Base-by-base conservation (phyloP, 2,329 filamentous ascomycete species). In the Calcarisporium arbuscula region DNA sequence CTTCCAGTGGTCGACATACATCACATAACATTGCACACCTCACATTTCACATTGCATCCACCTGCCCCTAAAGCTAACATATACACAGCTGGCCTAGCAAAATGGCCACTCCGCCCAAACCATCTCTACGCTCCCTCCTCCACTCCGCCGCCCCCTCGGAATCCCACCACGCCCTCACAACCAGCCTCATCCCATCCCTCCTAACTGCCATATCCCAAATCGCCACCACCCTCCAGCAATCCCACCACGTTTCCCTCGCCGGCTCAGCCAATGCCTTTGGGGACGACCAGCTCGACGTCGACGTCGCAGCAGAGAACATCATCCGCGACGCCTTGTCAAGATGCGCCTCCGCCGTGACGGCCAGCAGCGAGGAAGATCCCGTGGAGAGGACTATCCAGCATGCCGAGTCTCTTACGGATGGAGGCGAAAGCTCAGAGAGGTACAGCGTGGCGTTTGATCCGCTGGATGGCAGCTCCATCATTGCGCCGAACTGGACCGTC, bases 391-490 rank as follows among this genome's bases (percentile, higher is more conserved):
- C 52, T 22, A 43, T 57, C 34, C 26, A 41, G 23, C 40, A 49
- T 36, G 32, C 21, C 27, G 25, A 11, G 19, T 31, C 10, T 3
- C n/a, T n/a, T n/a, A n/a, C n/a, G n/a, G 25, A n/a, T 19, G 28
- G 29, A 6, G 16, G 28, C 1, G 18, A 36, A 2, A 14, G 21
- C 6, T n/a, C 32, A 6, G 69, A 77, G 44, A 48, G 57, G 19
- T 80, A 80, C 53, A 70, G 74, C 0, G 54, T 79, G 8, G 75
- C 74, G 1, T 81, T 80, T 44, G 77, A 81, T 44, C 77, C 77
- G 0, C 65, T 81, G 0, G 77, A 81, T 44, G 77, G 77, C 9
- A 76, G 70, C 52, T 79, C 72, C 41, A 76, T 77, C 46, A 74
- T 77, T 28, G 68, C 61, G 1, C 62, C 72, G 2, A 76, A 76